Conservation (phyloP, 2,329 filamentous ascomycete species). For the Metarhizium guizhouense region DNA sequence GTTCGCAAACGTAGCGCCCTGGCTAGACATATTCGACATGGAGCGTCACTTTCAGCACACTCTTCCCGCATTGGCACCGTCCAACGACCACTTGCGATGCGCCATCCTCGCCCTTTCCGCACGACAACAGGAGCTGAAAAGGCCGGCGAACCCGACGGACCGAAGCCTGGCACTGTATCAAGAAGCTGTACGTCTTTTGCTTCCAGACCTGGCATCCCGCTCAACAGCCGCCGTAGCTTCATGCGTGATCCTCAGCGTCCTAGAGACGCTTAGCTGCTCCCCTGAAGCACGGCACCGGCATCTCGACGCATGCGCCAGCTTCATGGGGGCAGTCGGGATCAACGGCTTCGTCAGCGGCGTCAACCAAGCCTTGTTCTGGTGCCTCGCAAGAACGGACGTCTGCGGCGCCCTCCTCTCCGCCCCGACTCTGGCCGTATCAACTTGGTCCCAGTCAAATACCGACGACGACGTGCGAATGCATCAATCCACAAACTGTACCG, state of each 20-base stretch:
- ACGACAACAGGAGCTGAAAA: constrained; percentile 39
- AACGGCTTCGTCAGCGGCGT: constrained; percentile 41
- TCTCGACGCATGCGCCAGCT: constrained; percentile 40
- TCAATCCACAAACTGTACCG: constrained; percentile 26
- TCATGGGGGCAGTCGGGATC: constrained; percentile 40
- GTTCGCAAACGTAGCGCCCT: constrained; percentile 31
- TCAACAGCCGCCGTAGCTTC: constrained; percentile 41
- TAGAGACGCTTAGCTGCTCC: constrained; percentile 43
- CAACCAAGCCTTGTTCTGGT: constrained; percentile 44
- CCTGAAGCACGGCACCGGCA: constrained; percentile 42
- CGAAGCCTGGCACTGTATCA: constrained; percentile 39
- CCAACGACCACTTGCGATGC: constrained; percentile 34
- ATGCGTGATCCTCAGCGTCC: constrained; percentile 43
- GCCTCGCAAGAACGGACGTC: constrained; percentile 45
- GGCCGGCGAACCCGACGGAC: constrained; percentile 23
- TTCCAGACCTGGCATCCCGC: constrained; percentile 36
- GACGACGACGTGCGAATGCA: constrained; percentile 23
- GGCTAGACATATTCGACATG: constrained; percentile 45
- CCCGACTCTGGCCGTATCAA: constrained; percentile 35
- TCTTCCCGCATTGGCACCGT: constrained; percentile 35
- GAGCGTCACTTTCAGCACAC: constrained; percentile 37
- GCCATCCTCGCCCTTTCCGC: constrained; percentile 42
- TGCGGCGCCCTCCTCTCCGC: constrained; percentile 44
- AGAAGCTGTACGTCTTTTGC: constrained; percentile 39
- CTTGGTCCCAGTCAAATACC: constrained; percentile 30